These are phyloP conservation scores for Populus ilicifolia DNA, from an alignment of 345 rosid species.

Conservation along the genomic window DNA sequence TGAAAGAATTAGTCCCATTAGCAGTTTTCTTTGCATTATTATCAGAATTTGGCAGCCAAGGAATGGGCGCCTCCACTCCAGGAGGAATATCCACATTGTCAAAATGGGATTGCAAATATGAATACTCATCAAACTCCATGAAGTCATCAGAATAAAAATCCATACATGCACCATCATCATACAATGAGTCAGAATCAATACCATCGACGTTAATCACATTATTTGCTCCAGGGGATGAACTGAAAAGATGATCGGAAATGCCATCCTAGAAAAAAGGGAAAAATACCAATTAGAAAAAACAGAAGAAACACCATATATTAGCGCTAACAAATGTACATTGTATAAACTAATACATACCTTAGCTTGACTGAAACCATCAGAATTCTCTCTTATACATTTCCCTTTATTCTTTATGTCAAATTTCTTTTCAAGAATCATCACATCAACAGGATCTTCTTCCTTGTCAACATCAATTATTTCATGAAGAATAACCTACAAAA, in stretches of 20 bases:
- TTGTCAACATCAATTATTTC: conserved; percentile 61
- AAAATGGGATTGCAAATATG: conserved; percentile 58
- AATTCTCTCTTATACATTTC: conserved; percentile 41
- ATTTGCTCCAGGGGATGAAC: conserved; percentile 29
- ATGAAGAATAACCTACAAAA: conserved; percentile 36
- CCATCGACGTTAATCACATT: conserved; percentile 33
- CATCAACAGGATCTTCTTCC: conserved; percentile 44
- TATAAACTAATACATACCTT: conserved; percentile 24
- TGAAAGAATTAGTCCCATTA: conserved; percentile 21
- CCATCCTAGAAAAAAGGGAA: conserved; percentile 6
- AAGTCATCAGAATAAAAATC: conserved; percentile 27
- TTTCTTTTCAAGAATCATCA: conserved; percentile 32
- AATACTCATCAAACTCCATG: conserved; percentile 43
- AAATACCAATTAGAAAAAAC: neutral
- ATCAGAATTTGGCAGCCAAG: conserved; percentile 46
- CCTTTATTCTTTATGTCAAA: conserved; percentile 51
- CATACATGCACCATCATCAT: conserved; percentile 21
- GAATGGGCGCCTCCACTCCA: conserved; percentile 74
- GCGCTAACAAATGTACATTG: neutral
- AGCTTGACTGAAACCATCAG: conserved; percentile 23
- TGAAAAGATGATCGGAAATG: conserved; percentile 1
- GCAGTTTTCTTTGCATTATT: conserved; percentile 18
- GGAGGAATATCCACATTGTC: conserved; percentile 65
- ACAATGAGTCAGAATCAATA: conserved; percentile 24
- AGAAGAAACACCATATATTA: neutral